Evolutionary conservation across 2,329 filamentous ascomycete species (phyloP).

Genomic region (Thyridium curvatum): DNA sequence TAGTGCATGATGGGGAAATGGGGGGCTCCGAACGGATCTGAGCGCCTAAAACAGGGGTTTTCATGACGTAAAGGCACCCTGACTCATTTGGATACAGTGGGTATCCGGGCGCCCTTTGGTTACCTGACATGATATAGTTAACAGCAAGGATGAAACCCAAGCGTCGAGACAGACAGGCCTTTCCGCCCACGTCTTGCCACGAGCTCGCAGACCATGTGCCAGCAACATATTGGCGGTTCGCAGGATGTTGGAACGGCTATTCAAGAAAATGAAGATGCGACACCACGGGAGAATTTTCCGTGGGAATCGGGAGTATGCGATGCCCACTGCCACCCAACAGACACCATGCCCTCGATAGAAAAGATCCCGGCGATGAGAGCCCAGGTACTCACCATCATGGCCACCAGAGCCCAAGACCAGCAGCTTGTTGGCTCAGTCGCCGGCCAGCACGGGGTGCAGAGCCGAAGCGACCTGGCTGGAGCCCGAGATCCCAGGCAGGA

Average conservation of each 20-base stretch:
- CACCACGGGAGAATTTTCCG: constrained; percentile 40
- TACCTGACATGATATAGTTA: too few species aligned
- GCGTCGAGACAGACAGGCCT: too few species aligned
- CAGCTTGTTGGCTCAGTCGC: constrained; percentile 61
- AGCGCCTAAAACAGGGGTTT: too few species aligned
- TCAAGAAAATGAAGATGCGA: constrained; percentile 7
- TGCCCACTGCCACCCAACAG: constrained; percentile 80
- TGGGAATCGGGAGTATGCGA: constrained; percentile 67
- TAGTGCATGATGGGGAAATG: too few species aligned
- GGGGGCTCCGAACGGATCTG: too few species aligned
- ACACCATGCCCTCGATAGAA: constrained; percentile 59
- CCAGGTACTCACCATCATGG: constrained; percentile 65
- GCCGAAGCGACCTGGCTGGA: constrained; percentile 11
- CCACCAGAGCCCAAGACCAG: constrained; percentile 70
- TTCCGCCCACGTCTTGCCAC: too few species aligned
- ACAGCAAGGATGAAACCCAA: too few species aligned
- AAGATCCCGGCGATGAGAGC: constrained; percentile 60
- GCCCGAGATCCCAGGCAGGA: constrained; percentile 9
- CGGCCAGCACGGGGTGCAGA: constrained; percentile 41
- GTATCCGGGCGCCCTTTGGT: too few species aligned
- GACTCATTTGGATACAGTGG: too few species aligned
- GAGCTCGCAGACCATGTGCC: neutral
- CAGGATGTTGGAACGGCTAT: neutral
- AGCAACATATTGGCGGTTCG: neutral
- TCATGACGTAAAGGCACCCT: too few species aligned